Evolutionary conservation across 805 yeast species (phyloP).

Genomic region (Torulaspora quercuum): DNA sequence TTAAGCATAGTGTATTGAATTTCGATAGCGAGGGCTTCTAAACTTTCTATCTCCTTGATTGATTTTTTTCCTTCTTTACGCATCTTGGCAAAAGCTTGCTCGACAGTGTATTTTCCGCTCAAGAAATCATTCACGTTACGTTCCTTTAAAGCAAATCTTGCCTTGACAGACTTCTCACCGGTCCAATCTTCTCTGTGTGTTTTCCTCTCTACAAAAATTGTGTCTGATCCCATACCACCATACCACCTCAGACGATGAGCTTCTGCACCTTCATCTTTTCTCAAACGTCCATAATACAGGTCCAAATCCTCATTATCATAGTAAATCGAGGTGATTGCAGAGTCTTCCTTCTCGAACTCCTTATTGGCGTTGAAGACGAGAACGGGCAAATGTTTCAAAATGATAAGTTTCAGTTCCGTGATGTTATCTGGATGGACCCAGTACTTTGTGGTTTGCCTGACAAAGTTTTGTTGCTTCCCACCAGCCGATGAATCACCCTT

Average conservation of each 20-base stretch:
- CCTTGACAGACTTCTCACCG: constrained; percentile 98
- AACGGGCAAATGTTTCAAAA: constrained; percentile 93
- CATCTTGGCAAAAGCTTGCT: constrained; percentile 87
- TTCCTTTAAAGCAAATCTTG: constrained; percentile 90
- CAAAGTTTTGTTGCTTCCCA: constrained; percentile 95
- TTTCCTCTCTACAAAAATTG: constrained; percentile 92
- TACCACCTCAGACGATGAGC: constrained; percentile 98
- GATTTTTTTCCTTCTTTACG: constrained; percentile 90
- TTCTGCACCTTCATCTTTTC: constrained; percentile 98
- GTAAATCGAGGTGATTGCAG: constrained; percentile 95
- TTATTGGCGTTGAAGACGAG: constrained; percentile 92
- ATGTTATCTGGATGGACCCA: constrained; percentile 99
- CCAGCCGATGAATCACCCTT: constrained; percentile 97
- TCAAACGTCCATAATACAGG: constrained; percentile 86
- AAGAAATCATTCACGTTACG: constrained; percentile 82
- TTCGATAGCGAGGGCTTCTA: constrained; percentile 90
- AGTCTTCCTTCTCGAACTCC: constrained; percentile 91
- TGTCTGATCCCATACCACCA: constrained; percentile 93
- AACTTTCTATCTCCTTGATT: constrained; percentile 78
- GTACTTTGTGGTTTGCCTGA: constrained; percentile 96
- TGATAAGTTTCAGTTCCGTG: constrained; percentile 88
- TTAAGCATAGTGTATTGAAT: constrained; percentile 86
- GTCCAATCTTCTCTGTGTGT: constrained; percentile 99
- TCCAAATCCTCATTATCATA: constrained; percentile 89
- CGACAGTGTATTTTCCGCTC: constrained; percentile 79